These are phyloP conservation scores for Diplodia sapinea DNA, from an alignment of 2,329 filamentous ascomycete genomes.

Conservation along the genomic window DNA sequence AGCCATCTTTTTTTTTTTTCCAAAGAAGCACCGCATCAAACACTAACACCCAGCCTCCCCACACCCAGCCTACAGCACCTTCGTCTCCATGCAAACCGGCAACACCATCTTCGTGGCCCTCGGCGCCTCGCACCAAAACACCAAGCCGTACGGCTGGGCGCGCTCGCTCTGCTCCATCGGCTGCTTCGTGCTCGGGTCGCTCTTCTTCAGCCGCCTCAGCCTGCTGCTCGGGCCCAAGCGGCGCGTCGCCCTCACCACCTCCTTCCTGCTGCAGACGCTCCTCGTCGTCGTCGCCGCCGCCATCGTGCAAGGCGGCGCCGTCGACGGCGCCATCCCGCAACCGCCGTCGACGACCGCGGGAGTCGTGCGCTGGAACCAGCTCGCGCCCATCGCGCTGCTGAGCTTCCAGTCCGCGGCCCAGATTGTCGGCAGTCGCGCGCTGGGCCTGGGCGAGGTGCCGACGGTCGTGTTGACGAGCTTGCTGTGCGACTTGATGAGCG, in stretches of 20 bases:
- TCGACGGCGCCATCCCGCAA: slow-evolving; percentile 60
- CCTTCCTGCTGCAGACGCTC: slow-evolving; percentile 49
- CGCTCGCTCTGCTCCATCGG: slow-evolving; percentile 73
- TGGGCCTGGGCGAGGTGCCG: slow-evolving; percentile 73
- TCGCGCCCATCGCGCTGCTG: slow-evolving; percentile 71
- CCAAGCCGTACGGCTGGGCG: slow-evolving; percentile 66
- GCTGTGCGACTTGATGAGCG: slow-evolving; percentile 80
- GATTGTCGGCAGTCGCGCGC: slow-evolving; percentile 72
- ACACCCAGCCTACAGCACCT: slow-evolving; percentile 66
- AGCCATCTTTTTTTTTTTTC: neutral
- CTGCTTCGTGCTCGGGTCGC: slow-evolving; percentile 74
- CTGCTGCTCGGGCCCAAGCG: slow-evolving; percentile 65
- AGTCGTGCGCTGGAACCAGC: slow-evolving; percentile 64
- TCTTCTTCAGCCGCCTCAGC: slow-evolving; percentile 73
- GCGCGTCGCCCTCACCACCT: slow-evolving; percentile 66
- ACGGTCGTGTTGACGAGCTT: slow-evolving; percentile 82
- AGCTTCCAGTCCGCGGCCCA: slow-evolving; percentile 81
- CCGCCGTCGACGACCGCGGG: neutral
- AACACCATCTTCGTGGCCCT: slow-evolving; percentile 82
- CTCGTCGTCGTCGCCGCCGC: slow-evolving; percentile 51
- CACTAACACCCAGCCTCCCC: neutral
- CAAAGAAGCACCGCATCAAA: neutral
- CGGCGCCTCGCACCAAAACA: slow-evolving; percentile 66
- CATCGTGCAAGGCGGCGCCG: slow-evolving; percentile 52
- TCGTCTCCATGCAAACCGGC: slow-evolving; percentile 84